Base-by-base conservation (phyloP, 2,329 filamentous ascomycete species). In the Colletotrichum costaricense region DNA sequence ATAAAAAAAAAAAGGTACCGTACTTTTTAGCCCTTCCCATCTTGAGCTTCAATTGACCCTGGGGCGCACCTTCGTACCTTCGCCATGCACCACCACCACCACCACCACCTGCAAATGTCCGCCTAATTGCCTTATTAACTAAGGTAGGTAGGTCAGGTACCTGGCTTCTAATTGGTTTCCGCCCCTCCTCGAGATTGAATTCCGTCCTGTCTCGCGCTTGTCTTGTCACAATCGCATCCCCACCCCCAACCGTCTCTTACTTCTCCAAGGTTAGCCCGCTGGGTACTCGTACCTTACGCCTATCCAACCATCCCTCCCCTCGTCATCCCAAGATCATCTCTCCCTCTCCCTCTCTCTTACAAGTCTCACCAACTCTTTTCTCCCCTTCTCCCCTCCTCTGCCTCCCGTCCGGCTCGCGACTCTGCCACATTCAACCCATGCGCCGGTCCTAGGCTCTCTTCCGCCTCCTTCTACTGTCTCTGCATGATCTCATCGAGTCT, bases 311-410 rank as follows among this genome's bases (percentile, higher is more conserved):
- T 57, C 65, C 33, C 52, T 38, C 33, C 62, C 49, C 64, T 65
- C 70, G 46, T 72, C 54, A 70, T 71, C 68, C 66, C 58, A 38
- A 68, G 49, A 65, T 62, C 66, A 52, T 70, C 70, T 59, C 59
- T 16, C 59, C 35, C 33, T 54, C 14, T 69, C 72, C 38, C 63
- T 28, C 62, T 57, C 52, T 14, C 16, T 56, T 72, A 76, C 67
- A 42, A 42, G 38, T 83, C 54, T 84, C 83, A 38, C 78, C 85
- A 76, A 66, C 77, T 76, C 78, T 78, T 64, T 66, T 80, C 72
- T 78, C 74, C 76, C 76, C 26, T 42, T 19, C 38, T 8, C 35
- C 35, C 35, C 35, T 16, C 35, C 35, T 42, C 16, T 19, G 38
- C 16, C 16, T 42, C 55, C 60, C 38, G 62, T 33, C 33, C 62